phyloP scores from a whole-genome alignment of 2,329 filamentous ascomycete genomes.

The Cercospora zeae-maydis region DNA sequence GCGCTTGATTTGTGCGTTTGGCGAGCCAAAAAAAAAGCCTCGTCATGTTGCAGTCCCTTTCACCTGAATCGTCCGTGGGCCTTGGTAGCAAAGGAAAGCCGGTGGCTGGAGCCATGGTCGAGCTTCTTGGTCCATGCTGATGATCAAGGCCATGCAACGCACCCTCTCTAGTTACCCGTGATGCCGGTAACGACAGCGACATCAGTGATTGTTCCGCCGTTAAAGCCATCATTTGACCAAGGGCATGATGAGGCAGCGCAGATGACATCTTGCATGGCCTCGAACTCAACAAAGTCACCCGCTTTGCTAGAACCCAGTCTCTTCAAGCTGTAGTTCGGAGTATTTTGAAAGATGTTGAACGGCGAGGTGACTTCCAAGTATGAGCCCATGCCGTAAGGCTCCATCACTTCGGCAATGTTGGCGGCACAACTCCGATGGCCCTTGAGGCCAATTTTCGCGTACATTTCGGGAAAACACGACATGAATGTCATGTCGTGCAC shows the following conservation, averaged over 20 bases:
- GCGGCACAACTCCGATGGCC: constrained; percentile 39
- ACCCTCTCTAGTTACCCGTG: not conserved
- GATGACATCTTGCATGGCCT: constrained; percentile 37
- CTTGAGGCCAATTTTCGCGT: constrained; percentile 33
- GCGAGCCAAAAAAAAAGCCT: no score
- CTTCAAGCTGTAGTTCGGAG: constrained; percentile 39
- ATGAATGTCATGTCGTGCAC: constrained; percentile 42
- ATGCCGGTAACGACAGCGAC: constrained; percentile 36
- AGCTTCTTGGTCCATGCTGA: not conserved
- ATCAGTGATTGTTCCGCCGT: constrained; percentile 40
- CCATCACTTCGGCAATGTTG: constrained; percentile 41
- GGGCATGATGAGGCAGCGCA: constrained; percentile 41
- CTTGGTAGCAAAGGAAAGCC: constrained; percentile 2
- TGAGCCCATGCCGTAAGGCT: constrained; percentile 35
- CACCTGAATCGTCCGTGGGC: not conserved
- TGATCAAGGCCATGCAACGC: not conserved
- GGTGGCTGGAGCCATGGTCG: constrained; percentile 10
- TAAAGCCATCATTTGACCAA: constrained; percentile 40
- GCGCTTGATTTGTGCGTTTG: no score
- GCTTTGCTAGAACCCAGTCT: constrained; percentile 37
- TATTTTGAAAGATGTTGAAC: constrained; percentile 33
- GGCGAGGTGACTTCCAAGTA: constrained; percentile 38
- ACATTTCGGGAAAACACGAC: constrained; percentile 41
- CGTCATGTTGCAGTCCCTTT: not conserved
- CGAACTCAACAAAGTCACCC: constrained; percentile 41